Percentiles rank a stretch among this genome's conserved stretches.
phyloP scores from a whole-genome alignment of 2,329 filamentous ascomycete genomes.

The Clonostachys sp. region DNA sequence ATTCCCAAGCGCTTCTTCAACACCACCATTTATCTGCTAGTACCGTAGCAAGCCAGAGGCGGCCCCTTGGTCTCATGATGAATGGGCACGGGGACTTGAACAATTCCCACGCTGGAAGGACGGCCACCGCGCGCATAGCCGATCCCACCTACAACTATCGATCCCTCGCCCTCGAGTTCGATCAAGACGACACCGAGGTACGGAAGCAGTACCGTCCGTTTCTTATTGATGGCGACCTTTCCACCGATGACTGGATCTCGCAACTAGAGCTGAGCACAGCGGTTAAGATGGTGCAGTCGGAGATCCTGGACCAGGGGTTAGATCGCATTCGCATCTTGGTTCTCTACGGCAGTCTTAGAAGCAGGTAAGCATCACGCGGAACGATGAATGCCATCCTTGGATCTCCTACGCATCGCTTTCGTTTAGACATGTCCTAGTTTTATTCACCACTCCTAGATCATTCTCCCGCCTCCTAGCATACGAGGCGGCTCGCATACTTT shows the following conservation, averaged over 20 bases:
- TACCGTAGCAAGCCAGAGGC: too few species aligned
- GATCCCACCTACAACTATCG: conserved; percentile 13
- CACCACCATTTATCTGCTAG: too few species aligned
- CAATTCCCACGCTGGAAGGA: conserved; percentile 18
- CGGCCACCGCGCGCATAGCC: conserved; percentile 6
- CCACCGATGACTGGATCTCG: conserved; percentile 48
- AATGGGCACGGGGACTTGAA: conserved; percentile 22
- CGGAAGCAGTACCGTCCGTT: conserved; percentile 53
- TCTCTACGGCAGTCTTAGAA: conserved; percentile 54
- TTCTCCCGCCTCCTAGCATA: conserved; percentile 57
- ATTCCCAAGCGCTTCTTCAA: too few species aligned
- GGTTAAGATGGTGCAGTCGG: conserved; percentile 40
- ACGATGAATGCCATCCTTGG: too few species aligned
- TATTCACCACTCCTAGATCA: conserved; percentile 27
- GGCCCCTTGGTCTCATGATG: conserved; percentile 4
- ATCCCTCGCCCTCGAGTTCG: conserved; percentile 35
- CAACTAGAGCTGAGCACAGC: conserved; percentile 49
- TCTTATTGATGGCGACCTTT: conserved; percentile 31
- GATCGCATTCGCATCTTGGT: conserved; percentile 50
- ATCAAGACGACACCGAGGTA: conserved; percentile 39
- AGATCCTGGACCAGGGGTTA: conserved; percentile 28
- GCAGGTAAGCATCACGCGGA: conserved; percentile 12
- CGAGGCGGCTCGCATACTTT: conserved; percentile 56
- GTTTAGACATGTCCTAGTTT: not conserved
- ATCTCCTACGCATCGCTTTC: too few species aligned